Evolutionary conservation across 345 rosid species (phyloP).

Genomic region (Triadica sebifera): DNA sequence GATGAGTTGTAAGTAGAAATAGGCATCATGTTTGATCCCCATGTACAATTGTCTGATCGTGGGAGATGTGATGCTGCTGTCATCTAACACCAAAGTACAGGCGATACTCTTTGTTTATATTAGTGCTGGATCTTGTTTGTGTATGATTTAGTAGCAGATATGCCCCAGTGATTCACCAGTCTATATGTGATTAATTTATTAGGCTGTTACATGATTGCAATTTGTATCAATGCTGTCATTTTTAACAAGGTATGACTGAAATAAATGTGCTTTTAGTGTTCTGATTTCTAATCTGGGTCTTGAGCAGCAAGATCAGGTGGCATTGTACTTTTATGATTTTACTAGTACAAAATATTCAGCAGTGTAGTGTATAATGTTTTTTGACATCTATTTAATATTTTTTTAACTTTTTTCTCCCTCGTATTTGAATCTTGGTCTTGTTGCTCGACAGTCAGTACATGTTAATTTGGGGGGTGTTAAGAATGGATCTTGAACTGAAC

Average conservation of each 20-base stretch:
- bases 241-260: not conserved
- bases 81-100: conserved; percentile 28
- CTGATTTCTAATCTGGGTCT: not conserved
- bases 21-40: conserved; percentile 19
- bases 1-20: conserved; percentile 28
- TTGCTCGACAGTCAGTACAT: no score
- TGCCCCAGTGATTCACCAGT: conserved; percentile 15
- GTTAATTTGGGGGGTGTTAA: no score
- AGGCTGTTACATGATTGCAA: conserved; percentile 2
- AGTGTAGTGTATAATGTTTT: no score
- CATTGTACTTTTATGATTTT: not conserved
- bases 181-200: conserved; percentile 21
- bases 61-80: conserved; percentile 19
- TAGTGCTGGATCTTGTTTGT: not conserved
- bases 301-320: not conserved
- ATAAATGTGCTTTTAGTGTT: not conserved
- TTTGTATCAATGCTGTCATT: not conserved
- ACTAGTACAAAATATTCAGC: no score
- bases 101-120: not conserved
- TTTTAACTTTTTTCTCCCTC: no score
- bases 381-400: no score
- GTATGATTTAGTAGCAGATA: conserved; percentile 26
- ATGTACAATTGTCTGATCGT: conserved; percentile 9
- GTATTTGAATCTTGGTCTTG: no score
- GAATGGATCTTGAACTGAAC: no score